Evolutionary conservation across 2,329 filamentous ascomycete species (phyloP), one percentile per base, ranked within the genome.

Genomic region (Epichloe gansuensis): DNA sequence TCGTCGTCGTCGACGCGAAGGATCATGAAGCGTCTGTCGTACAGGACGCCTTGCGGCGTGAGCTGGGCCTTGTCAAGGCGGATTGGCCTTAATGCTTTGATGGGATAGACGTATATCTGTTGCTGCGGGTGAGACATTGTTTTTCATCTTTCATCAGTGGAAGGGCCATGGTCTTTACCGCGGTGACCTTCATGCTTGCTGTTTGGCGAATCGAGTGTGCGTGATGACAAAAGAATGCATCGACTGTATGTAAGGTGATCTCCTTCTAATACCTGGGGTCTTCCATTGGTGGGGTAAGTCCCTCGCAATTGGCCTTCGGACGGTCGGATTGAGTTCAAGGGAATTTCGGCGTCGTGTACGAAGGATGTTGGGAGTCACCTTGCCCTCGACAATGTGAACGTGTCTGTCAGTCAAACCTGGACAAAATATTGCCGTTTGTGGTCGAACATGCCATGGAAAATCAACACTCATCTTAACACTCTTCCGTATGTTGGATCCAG

Each of bases 11-110:
- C 62, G 57, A 78, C 70, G 58, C 77, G 77, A 56, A 81, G 75
- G 4, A 89, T 75, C 79, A 89, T 86, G 67, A 87, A 89, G 37
- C 74, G 73, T 9, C 86, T 78, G 68, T 90, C 86, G 63, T 85
- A 70, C 42, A 72, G 69, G 58, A 88, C 72, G 13, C 85, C 85
- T 56, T 81, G 75, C n/a, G 73, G 71, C 5, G 76, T 78, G 46
- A 88, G 66, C n/a, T 67, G 66, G 3, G 82, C 74, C 0, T 69
- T 65, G 4, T 71, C 54, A 35, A 88, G 68, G 17, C 73, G 65
- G 51, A 84, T 77, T 49, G 78, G 79, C 38, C 81, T 78, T n/a
- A 88, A 75, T 7, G 77, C 83, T 64, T 89, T 89, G 68, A 89
- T 82, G 43, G 86, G 85, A 64, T 89, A 88, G 47, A 85, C 74